phyloP scores from a whole-genome alignment of 2,329 filamentous ascomycete species.

The Eutypella sp. region DNA sequence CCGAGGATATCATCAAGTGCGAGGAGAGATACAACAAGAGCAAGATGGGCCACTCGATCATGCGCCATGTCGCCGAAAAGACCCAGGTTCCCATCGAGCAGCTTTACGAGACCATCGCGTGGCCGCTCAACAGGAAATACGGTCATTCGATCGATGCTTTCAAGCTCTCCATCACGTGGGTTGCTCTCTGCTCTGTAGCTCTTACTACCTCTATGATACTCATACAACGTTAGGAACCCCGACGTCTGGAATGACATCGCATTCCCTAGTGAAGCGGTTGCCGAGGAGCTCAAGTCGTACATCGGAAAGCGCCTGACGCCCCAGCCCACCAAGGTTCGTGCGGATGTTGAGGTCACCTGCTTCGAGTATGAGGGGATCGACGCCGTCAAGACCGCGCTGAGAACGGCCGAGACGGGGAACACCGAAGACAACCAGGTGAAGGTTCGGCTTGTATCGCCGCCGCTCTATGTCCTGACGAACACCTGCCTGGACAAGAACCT shows the following conservation, averaged over 20 bases:
- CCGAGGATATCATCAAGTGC: conserved; percentile 96
- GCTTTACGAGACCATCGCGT: conserved; percentile 89
- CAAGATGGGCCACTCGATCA: conserved; percentile 98
- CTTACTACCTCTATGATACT: conserved; percentile 9
- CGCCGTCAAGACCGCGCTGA: conserved; percentile 88
- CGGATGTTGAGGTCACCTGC: conserved; percentile 94
- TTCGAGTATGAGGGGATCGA: conserved; percentile 98
- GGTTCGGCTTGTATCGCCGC: conserved; percentile 96
- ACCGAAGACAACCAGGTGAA: conserved; percentile 92
- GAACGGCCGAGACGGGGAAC: conserved; percentile 88
- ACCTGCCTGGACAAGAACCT: conserved; percentile 90
- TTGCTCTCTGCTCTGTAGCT: conserved; percentile 13
- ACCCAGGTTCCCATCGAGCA: conserved; percentile 89
- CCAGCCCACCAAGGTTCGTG: conserved; percentile 97
- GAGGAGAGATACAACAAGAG: conserved; percentile 99
- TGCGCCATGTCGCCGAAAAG: conserved; percentile 98
- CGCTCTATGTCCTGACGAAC: conserved; percentile 91
- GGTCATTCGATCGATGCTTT: conserved; percentile 96
- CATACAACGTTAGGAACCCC: conserved; percentile 61
- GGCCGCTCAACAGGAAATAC: conserved; percentile 97
- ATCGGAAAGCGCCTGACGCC: conserved; percentile 96
- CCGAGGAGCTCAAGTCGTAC: conserved; percentile 87
- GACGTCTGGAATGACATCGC: conserved; percentile 92
- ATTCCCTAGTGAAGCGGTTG: conserved; percentile 80
- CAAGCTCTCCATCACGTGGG: conserved; percentile 96